Conservation (phyloP, 768 basidiomycete genomes). For the Albatrellus ellisii region DNA sequence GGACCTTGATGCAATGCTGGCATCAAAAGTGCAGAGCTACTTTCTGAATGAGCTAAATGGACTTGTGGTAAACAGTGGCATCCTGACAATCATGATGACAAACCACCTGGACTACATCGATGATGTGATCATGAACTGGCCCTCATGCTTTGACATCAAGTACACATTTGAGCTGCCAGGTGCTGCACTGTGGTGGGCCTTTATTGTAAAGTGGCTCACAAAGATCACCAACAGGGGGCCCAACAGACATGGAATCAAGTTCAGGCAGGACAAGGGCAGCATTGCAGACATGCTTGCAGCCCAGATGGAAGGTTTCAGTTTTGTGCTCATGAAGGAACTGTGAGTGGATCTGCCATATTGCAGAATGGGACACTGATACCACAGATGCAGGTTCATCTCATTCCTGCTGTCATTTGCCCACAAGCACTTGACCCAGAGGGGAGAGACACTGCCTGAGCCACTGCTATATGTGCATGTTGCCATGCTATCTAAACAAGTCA, state of each 20-base stretch:
- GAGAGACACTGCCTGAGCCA: background rate
- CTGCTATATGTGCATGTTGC: background rate
- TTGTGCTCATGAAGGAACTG: constrained; percentile 32
- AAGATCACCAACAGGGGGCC: background rate
- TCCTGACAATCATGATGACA: constrained; percentile 14
- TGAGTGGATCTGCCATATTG: constrained; percentile 6
- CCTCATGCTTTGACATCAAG: constrained; percentile 31
- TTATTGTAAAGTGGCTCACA: constrained; percentile 12
- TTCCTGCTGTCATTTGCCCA: background rate
- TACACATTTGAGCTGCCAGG: constrained; percentile 26
- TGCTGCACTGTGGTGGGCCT: constrained; percentile 20
- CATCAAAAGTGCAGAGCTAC: constrained; percentile 24
- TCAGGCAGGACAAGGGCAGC: constrained; percentile 17
- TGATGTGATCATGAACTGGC: constrained; percentile 27
- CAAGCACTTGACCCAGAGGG: background rate
- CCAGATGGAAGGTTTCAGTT: constrained; percentile 28
- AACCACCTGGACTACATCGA: constrained; percentile 31
- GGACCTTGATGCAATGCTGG: constrained; percentile 30
- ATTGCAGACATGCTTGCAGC: constrained; percentile 24
- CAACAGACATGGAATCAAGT: constrained; percentile 14
- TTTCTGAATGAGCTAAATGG: constrained; percentile 27
- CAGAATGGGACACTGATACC: background rate
- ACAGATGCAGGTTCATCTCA: background rate
- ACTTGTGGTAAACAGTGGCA: constrained; percentile 25
- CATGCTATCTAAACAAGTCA: background rate